A percentile compares a stretch with the other conserved stretches of the same genome.
phyloP scores from a whole-genome alignment of 306 rosid genomes.

The Quercus rubra region DNA sequence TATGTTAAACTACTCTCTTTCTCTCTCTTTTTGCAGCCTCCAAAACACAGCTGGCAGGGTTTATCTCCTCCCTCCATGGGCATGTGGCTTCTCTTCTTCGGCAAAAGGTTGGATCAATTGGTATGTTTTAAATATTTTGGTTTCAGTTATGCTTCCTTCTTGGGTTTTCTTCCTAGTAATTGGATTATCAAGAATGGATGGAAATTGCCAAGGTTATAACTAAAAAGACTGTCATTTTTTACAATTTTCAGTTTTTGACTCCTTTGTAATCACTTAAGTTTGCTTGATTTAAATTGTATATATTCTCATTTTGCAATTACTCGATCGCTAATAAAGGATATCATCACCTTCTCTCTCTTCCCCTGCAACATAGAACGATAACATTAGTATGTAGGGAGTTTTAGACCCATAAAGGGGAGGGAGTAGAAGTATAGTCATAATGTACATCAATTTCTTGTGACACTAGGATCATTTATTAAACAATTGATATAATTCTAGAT shows the following conservation, averaged over 20 bases:
- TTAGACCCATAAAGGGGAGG: not conserved
- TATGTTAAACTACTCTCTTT: not conserved
- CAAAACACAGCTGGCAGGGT: slow-evolving; percentile 68
- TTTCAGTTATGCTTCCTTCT: slow-evolving; percentile 1
- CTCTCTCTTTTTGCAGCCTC: slow-evolving; percentile 55
- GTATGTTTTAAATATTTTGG: slow-evolving; percentile 37
- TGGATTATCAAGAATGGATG: not conserved
- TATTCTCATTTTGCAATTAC: not conserved
- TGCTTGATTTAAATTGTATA: not conserved
- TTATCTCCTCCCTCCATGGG: slow-evolving; percentile 75
- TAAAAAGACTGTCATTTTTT: not conserved
- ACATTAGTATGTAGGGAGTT: not conserved
- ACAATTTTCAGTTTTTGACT: not conserved
- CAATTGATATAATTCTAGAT: not conserved
- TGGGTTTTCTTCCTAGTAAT: not conserved
- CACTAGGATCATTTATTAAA: slow-evolving; percentile 6
- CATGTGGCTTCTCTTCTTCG: slow-evolving; percentile 93
- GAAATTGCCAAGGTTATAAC: not conserved
- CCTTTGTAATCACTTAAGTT: not conserved
- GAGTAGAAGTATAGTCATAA: not conserved
- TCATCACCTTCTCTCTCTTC: no score
- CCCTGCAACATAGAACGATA: not conserved
- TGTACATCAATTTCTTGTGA: not conserved
- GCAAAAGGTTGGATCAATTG: slow-evolving; percentile 91
- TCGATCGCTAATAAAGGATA: not conserved